Percentiles rank a stretch among this genome's conserved stretches.
These are phyloP conservation scores for Amanita pseudoporphyria DNA, from an alignment of 768 basidiomycete species.

Conservation along the genomic window DNA sequence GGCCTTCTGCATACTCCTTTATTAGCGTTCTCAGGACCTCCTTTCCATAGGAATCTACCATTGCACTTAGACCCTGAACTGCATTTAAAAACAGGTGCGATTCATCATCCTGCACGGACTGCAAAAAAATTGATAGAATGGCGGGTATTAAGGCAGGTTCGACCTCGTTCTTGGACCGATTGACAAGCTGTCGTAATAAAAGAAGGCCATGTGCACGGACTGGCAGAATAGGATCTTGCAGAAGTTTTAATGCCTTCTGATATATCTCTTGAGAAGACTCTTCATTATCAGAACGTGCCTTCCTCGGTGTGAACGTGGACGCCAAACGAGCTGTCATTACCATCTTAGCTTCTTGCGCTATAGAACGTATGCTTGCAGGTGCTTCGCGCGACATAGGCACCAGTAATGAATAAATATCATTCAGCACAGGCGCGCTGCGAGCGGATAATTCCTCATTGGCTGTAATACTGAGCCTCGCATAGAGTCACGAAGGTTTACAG, in stretches of 20 bases:
- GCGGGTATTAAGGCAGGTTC: slow-evolving; percentile 68
- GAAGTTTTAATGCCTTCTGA: slow-evolving; percentile 76
- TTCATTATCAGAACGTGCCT: slow-evolving; percentile 19
- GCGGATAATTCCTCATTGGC: slow-evolving; percentile 55
- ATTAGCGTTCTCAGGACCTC: slow-evolving; percentile 62
- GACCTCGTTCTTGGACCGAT: slow-evolving; percentile 18
- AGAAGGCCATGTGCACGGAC: slow-evolving; percentile 90
- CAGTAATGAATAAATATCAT: slow-evolving; percentile 61
- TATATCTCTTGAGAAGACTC: slow-evolving; percentile 57
- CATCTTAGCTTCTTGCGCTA: slow-evolving; percentile 73
- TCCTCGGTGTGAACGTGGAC: slow-evolving; percentile 33
- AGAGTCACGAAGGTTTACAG: not conserved
- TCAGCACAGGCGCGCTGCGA: slow-evolving; percentile 50
- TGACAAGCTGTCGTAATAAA: slow-evolving; percentile 70
- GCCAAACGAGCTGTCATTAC: slow-evolving; percentile 78
- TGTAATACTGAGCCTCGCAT: slow-evolving; percentile 11
- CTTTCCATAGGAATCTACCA: slow-evolving; percentile 71
- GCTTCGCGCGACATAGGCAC: slow-evolving; percentile 42
- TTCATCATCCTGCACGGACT: slow-evolving; percentile 82
- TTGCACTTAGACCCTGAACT: slow-evolving; percentile 79
- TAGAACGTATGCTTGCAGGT: slow-evolving; percentile 37
- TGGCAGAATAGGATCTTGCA: slow-evolving; percentile 88
- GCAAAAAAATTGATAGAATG: slow-evolving; percentile 80
- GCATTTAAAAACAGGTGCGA: slow-evolving; percentile 94
- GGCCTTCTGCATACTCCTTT: slow-evolving; percentile 49